phyloP scores from a whole-genome alignment of 352 stramenopile genomes.

The Phytophthora ohioensis region DNA sequence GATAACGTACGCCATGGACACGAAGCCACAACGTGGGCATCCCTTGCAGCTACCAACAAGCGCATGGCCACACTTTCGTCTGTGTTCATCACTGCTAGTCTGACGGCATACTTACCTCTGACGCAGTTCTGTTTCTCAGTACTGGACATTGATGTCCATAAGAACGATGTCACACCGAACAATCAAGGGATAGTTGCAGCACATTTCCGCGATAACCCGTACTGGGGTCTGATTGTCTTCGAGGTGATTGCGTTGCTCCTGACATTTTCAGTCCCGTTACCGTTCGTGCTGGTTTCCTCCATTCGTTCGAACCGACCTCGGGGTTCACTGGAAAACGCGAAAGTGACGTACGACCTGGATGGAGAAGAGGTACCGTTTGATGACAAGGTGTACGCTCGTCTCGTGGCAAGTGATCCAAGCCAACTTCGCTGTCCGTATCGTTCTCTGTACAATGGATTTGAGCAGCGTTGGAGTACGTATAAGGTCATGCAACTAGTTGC shows the following conservation, averaged over 20 bases:
- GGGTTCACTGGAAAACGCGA: slow-evolving; percentile 44
- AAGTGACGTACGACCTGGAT: slow-evolving; percentile 51
- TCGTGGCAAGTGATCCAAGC: slow-evolving; percentile 43
- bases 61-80: slow-evolving; percentile 42
- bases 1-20: slow-evolving; percentile 55
- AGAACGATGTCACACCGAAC: not conserved
- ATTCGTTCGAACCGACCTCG: slow-evolving; percentile 50
- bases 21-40: slow-evolving; percentile 43
- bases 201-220: slow-evolving; percentile 13
- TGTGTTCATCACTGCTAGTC: slow-evolving; percentile 44
- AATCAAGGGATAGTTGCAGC: slow-evolving; percentile 10
- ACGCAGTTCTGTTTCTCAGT: slow-evolving; percentile 48
- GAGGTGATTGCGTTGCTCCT: slow-evolving; percentile 34
- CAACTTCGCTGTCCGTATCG: slow-evolving; percentile 54
- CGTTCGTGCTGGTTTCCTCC: slow-evolving; percentile 32
- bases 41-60: slow-evolving; percentile 41
- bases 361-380: slow-evolving; percentile 47
- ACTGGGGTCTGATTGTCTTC: slow-evolving; percentile 39
- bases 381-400: slow-evolving; percentile 51
- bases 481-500: slow-evolving; percentile 53
- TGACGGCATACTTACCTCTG: slow-evolving; percentile 53
- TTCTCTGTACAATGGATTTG: slow-evolving; percentile 59
- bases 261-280: slow-evolving; percentile 47
- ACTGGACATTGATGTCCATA: slow-evolving; percentile 10
- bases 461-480: slow-evolving; percentile 55